Evolutionary conservation across 192 early-diverging fungal genomes (phyloP), one percentile per base, ranked within the genome.

Genomic region (Coemansia sp.): DNA sequence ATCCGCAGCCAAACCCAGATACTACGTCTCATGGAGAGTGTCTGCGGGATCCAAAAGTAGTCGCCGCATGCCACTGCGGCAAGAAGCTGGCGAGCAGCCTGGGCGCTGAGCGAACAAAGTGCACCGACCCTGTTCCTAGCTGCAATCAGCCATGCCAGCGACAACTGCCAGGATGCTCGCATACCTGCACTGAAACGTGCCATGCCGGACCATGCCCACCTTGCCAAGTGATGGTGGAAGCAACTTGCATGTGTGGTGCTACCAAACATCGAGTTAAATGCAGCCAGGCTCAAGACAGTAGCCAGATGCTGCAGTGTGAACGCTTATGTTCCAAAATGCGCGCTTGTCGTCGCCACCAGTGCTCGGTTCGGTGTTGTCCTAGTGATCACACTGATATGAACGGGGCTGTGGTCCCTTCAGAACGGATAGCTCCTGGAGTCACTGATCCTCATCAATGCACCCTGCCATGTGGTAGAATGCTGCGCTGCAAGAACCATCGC

Each of bases 401-500:
- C 40, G 66, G 60, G 16, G 47, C 39, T 32, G 66, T 68, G 26
- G 34, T 68, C 18, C 66, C 66, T 18, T 61, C 59, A 6, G 58
- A 56, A 51, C 48, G 32, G 14, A 16, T 68, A 5, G 59, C 40
- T 20, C 66, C 59, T 3, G 69, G 69, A 0, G n/a, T 21, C 5
- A 65, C 63, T 18, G 64, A 71, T 12, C 68, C 71, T 20, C 90
- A 92, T 58, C 72, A 71, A 28, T 92, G 90, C 68, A 69, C 72
- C 16, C 56, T 88, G 17, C 53, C 78, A 0, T 97, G 96, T 64
- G 87, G 83, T 21, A 84, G 85, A 45, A 67, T 76, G 47, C 81
- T 96, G 18, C 68, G 83, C 30, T 98, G 96, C 80, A 91, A 91
- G 15, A 66, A 66, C 21, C 96, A 98, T 68, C 56, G 36, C 14